Conservation (phyloP, 441 rosid species). For the Flueggea neowawraea region DNA sequence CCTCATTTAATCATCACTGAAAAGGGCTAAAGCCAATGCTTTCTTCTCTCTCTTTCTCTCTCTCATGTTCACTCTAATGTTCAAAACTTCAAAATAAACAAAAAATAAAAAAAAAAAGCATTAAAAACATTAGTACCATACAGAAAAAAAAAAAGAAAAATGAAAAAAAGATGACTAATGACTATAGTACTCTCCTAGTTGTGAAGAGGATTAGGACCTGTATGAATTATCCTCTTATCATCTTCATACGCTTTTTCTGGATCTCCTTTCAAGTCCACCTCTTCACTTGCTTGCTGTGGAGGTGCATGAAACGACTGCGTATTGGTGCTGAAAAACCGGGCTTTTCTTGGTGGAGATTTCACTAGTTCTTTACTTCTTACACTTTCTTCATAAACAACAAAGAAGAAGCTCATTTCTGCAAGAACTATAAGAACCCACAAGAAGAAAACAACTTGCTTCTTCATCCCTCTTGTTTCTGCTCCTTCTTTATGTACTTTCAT, state of each 20-base stretch:
- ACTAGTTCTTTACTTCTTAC: conserved; percentile 4
- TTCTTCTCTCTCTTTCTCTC: conserved; percentile 16
- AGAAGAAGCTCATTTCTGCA: conserved; percentile 36
- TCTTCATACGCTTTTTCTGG: conserved; percentile 50
- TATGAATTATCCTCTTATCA: conserved; percentile 77
- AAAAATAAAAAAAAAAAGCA: conserved; percentile 4
- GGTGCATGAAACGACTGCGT: conserved; percentile 25
- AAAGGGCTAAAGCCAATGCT: conserved; percentile 62
- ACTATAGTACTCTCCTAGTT: conserved; percentile 37
- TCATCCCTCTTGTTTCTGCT: conserved; percentile 22
- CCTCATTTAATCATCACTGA: conserved; percentile 20
- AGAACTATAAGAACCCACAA: conserved; percentile 47
- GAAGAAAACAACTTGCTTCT: conserved; percentile 17
- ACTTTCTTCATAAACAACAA: conserved; percentile 32
- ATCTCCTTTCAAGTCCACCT: conserved; percentile 28
- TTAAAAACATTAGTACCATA: neutral
- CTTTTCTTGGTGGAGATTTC: conserved; percentile 45
- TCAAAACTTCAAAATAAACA: neutral
- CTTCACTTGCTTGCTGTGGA: conserved; percentile 22
- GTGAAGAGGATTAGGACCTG: conserved; percentile 98
- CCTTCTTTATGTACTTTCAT: conserved; percentile 33
- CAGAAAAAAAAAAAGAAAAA: too few relatives aligned
- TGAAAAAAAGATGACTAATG: neutral
- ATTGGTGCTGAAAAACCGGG: conserved; percentile 22
- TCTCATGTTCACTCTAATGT: neutral